Conservation (phyloP, 768 basidiomycete species). For the Phaffia tasmanica region DNA sequence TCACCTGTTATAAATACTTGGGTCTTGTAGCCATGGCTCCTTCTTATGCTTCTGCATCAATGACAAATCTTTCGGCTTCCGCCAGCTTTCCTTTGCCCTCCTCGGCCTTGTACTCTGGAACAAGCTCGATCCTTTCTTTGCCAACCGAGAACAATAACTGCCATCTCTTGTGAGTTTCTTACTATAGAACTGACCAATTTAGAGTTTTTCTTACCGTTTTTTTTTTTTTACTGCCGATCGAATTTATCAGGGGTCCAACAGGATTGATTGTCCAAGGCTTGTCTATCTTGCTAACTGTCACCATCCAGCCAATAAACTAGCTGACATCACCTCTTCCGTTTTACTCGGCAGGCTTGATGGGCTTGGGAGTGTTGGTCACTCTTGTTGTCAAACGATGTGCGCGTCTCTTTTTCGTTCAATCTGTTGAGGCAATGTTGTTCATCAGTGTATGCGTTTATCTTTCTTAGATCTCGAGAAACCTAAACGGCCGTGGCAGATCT, state of each 20-base stretch:
- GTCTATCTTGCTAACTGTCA: slow-evolving; percentile 1
- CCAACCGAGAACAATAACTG: slow-evolving; percentile 5
- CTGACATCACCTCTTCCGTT: background rate
- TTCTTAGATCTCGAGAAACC: slow-evolving; percentile 14
- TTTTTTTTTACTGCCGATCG: background rate
- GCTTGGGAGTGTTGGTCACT: slow-evolving; percentile 13
- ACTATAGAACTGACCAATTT: no score
- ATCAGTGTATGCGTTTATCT: no score
- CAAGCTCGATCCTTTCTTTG: background rate
- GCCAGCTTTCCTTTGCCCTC: no score
- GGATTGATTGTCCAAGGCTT: slow-evolving; percentile 17
- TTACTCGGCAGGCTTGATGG: slow-evolving; percentile 7
- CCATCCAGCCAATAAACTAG: background rate
- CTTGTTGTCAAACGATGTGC: slow-evolving; percentile 19
- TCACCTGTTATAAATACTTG: no score
- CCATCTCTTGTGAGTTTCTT: background rate
- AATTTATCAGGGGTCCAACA: background rate
- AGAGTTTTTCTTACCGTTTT: background rate
- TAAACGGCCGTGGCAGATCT: slow-evolving; percentile 24
- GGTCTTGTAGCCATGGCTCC: no score
- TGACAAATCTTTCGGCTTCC: no score
- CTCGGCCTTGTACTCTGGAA: no score
- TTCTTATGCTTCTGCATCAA: no score
- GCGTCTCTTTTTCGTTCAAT: no score
- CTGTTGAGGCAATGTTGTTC: no score